Base-by-base conservation (phyloP, 768 basidiomycete genomes). In the Chlorophyllum brunneum region DNA sequence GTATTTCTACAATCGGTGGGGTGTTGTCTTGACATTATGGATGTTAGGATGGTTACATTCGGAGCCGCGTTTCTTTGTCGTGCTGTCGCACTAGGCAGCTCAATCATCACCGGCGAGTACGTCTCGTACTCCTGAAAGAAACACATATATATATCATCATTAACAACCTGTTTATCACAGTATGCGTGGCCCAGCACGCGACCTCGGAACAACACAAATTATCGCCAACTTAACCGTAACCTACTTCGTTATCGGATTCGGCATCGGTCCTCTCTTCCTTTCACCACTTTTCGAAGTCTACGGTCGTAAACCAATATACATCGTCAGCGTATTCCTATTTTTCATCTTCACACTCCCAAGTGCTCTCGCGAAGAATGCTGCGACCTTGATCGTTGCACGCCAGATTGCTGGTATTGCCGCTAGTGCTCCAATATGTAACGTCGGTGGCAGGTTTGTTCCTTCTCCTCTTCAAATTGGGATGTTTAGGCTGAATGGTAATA, bases 301-400 rank as follows among this genome's bases (percentile, higher is more conserved):
- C 16, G 72, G 73, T 2, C 62, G 73, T 20, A 64, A 58, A 24
- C 69, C 69, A 5, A 65, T 73, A 5, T 75, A 74, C 54, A 59
- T 57, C 39, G 58, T 68, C 48, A 70, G 67, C 55, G 67, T 74
- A 40, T 69, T 72, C 58, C 59, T 75, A 33, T 74, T 65, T 57
- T 70, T 72, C 52, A 65, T 80, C 43, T 77, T 77, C 65, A 76
- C 74, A 16, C 67, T 81, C 15, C 77, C 74, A 5, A 65, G 69
- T 38, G 72, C 75, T 0, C 66, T 80, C 10, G 70, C 74, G 0
- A 63, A 69, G 27, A 78, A 77, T 58, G 70, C 72, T 31, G 70
- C 68, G 18, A 74, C 75, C 0, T 60, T 79, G 10, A 66, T 80
- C 27, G 58, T 78, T 10, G 64, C 67, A 22, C 65, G 76, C n/a